Percentiles rank a stretch among this genome's conserved stretches.
phyloP scores from a whole-genome alignment of 805 yeast genomes.

The Brettanomyces naardenensis region DNA sequence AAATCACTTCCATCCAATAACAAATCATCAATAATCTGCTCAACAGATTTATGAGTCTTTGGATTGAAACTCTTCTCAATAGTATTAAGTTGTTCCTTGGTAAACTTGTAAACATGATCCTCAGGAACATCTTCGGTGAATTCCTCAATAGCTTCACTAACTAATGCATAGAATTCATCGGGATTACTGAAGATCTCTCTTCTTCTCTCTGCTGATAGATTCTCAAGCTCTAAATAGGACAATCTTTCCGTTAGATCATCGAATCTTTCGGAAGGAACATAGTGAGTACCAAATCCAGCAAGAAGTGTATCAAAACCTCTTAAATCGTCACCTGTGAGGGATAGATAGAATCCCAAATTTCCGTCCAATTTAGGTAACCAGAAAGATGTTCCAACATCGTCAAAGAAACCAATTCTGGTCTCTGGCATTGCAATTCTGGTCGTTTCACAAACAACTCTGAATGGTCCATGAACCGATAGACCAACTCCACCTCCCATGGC shows the following conservation, averaged over 20 bases:
- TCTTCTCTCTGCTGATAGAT: constrained; percentile 13
- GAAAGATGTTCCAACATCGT: constrained; percentile 92
- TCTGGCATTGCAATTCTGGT: constrained; percentile 97
- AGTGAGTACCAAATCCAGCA: constrained; percentile 88
- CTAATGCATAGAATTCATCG: constrained; percentile 43
- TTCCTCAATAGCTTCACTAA: constrained; percentile 72
- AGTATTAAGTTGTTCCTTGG: constrained; percentile 46
- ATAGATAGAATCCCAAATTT: constrained; percentile 76
- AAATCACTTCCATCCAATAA: constrained; percentile 52
- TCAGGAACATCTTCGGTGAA: constrained; percentile 62
- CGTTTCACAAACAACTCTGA: constrained; percentile 86
- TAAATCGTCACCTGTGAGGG: constrained; percentile 77
- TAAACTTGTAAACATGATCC: constrained; percentile 50
- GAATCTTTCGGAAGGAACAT: constrained; percentile 59
- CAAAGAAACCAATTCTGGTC: constrained; percentile 91
- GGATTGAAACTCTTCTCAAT: constrained; percentile 65
- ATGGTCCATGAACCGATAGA: constrained; percentile 80
- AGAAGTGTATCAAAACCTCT: constrained; percentile 74
- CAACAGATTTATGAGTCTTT: constrained; percentile 32
- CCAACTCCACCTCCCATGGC: constrained; percentile 99
- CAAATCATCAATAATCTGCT: constrained; percentile 48
- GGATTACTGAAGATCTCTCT: constrained; percentile 13
- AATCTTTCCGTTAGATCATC: constrained; percentile 58
- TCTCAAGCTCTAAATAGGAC: constrained; percentile 40
- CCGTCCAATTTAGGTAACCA: constrained; percentile 79